Evolutionary conservation across 352 stramenopile species (phyloP).

Genomic region (Globisporangium viniferum): DNA sequence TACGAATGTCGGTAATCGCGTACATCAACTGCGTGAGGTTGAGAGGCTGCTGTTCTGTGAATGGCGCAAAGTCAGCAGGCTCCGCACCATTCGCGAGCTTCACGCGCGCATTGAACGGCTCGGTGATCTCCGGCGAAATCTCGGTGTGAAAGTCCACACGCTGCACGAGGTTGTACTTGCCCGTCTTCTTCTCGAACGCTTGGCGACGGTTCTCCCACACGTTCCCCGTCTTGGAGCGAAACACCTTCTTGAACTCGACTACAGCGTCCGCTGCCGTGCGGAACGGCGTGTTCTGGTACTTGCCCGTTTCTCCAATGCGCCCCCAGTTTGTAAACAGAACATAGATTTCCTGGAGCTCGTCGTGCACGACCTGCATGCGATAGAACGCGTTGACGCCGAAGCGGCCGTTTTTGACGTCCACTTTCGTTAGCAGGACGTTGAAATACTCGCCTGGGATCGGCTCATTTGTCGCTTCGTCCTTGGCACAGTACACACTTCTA

Average conservation of each 20-base stretch:
- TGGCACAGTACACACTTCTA: constrained; percentile 30
- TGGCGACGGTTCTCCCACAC: constrained; percentile 46
- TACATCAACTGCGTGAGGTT: constrained; percentile 51
- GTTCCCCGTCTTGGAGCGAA: constrained; percentile 67
- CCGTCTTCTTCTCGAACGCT: constrained; percentile 50
- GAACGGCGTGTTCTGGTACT: constrained; percentile 76
- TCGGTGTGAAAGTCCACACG: constrained; percentile 49
- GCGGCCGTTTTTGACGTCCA: constrained; percentile 65
- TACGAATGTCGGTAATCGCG: constrained; percentile 64
- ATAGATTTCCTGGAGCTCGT: constrained; percentile 60
- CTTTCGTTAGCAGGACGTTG: constrained; percentile 62
- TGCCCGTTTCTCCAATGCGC: constrained; percentile 58
- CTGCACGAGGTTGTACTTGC: constrained; percentile 75
- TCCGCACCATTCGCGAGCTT: constrained; percentile 25
- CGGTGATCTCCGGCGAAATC: constrained; percentile 43
- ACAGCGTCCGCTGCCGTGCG: constrained; percentile 45
- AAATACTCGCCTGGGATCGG: constrained; percentile 37
- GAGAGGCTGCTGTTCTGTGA: constrained; percentile 3
- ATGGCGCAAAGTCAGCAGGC: constrained; percentile 1
- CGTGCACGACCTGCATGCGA: constrained; percentile 56
- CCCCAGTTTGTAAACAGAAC: constrained; percentile 80
- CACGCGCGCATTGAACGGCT: constrained; percentile 38
- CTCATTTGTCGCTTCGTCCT: constrained; percentile 24
- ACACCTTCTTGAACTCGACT: constrained; percentile 77
- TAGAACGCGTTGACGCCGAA: constrained; percentile 79